These are phyloP conservation scores for Fusarium sp. DNA, from an alignment of 2,329 filamentous ascomycete genomes.

Conservation along the genomic window DNA sequence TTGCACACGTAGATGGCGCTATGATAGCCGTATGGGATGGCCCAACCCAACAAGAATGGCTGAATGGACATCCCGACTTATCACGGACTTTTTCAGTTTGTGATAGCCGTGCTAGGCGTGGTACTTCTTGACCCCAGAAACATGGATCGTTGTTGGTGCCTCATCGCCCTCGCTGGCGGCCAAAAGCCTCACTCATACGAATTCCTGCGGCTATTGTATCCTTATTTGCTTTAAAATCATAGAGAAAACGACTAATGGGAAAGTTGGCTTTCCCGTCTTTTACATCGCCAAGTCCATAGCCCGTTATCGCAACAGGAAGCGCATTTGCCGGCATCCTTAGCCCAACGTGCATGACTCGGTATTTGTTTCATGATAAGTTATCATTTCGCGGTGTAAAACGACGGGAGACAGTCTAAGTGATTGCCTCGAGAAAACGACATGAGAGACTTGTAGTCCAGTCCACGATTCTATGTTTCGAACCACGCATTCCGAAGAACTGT, in stretches of 20 bases:
- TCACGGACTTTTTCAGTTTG: background rate
- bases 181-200: slow-evolving; percentile 5
- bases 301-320: background rate
- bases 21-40: background rate
- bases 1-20: background rate
- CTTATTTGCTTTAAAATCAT: slow-evolving; percentile 2
- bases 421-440: background rate
- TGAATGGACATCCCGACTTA: slow-evolving; percentile 25
- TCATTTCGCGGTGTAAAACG: slow-evolving; percentile 1
- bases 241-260: slow-evolving; percentile 5
- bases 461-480: background rate
- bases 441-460: background rate
- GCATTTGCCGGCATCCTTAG: slow-evolving; percentile 19
- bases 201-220: background rate
- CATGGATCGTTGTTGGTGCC: slow-evolving; percentile 11
- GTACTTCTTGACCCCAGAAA: background rate
- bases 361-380: slow-evolving; percentile 34
- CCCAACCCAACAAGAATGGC: slow-evolving; percentile 6
- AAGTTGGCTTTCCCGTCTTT: slow-evolving; percentile 22
- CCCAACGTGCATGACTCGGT: slow-evolving; percentile 27
- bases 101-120: background rate
- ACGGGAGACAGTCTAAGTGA: background rate
- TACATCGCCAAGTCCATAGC: slow-evolving; percentile 1
- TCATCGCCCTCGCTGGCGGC: slow-evolving; percentile 14
- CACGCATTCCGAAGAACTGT: background rate